Evolutionary conservation across 306 rosid genomes (phyloP), one percentile per base, ranked within the genome.

Genomic region (Gleditsia sinensis): DNA sequence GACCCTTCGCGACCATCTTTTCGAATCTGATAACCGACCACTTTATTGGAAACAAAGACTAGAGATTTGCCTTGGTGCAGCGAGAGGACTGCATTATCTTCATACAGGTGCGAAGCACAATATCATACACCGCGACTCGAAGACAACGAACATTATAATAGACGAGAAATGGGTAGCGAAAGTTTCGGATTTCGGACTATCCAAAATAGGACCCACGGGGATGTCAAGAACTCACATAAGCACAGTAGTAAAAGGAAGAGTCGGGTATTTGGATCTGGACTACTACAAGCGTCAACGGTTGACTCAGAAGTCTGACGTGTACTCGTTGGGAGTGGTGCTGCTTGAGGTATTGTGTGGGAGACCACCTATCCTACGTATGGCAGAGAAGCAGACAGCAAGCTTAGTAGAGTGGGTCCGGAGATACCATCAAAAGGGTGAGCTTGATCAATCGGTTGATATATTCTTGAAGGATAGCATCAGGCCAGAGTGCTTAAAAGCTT

Each of bases 231-330:
- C 66, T 0, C 67, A 63, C 3, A 45, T 80, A 0, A 74, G 6
- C 8, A 69, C 63, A 1, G 0, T 53, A 0, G 50, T 69, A 0
- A 69, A 69, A 0, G 64, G 75, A 0, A 53, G 63, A 0, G 0
- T 3, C 0, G 64, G 63, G 0, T 53, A 42, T 13, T 42, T 42
- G 48, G 48, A 42, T 12, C 48, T 17, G 1, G 48, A 42, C 11
- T 42, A 42, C 55, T 37, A 34, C 37, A n/a, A 61, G 37, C 60
- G 24, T 7, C 10, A 0, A 6, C 42, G 51, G 1, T 3, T 80
- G 16, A 82, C 85, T 0, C 68, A 69, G 1, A 86, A 77, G 32
- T 65, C 87, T 0, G 87, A 86, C 10, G 85, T 86, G 0, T 80
- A 86, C 55, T 86, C 87, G 0, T 39, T 39, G 9, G 45, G 45